Conservation (phyloP, 2,329 filamentous ascomycete species). For the Myriosclerotinia duriaeana region DNA sequence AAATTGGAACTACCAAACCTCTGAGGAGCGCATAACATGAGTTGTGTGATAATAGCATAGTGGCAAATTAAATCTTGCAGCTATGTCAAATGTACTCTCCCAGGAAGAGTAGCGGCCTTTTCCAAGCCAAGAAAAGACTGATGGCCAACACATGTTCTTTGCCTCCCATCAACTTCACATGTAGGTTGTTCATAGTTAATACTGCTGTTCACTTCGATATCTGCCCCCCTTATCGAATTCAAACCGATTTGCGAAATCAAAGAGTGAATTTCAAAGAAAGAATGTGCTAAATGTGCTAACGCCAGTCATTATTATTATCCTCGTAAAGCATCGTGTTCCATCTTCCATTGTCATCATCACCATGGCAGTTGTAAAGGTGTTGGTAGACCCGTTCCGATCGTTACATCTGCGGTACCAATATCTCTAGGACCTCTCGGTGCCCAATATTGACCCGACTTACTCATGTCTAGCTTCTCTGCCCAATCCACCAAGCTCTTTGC, state of each 20-base stretch:
- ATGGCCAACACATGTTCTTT: too few species aligned
- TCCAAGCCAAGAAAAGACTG: not conserved
- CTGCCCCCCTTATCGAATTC: not conserved
- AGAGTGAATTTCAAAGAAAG: not conserved
- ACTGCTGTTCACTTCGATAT: not conserved
- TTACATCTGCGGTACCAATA: conserved; percentile 65
- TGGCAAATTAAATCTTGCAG: not conserved
- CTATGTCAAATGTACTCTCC: not conserved
- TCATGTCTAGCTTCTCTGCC: conserved; percentile 60
- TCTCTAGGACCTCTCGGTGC: conserved; percentile 68
- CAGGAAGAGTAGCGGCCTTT: not conserved
- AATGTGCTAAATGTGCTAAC: not conserved
- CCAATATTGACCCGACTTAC: conserved; percentile 70
- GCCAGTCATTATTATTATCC: not conserved
- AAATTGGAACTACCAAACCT: not conserved
- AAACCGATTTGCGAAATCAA: not conserved
- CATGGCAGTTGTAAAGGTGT: conserved; percentile 67
- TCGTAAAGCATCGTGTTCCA: not conserved
- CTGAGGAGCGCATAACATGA: not conserved
- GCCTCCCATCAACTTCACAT: not conserved
- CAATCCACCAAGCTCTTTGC: conserved; percentile 63
- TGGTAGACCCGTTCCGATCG: conserved; percentile 60
- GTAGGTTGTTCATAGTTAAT: not conserved
- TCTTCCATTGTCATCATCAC: conserved; percentile 43
- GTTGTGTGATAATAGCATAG: not conserved